A percentile compares a stretch with the other conserved stretches of the same genome.
Evolutionary conservation across 179 eudicot genomes (phyloP).

Genomic region (Silene noctiflora): DNA sequence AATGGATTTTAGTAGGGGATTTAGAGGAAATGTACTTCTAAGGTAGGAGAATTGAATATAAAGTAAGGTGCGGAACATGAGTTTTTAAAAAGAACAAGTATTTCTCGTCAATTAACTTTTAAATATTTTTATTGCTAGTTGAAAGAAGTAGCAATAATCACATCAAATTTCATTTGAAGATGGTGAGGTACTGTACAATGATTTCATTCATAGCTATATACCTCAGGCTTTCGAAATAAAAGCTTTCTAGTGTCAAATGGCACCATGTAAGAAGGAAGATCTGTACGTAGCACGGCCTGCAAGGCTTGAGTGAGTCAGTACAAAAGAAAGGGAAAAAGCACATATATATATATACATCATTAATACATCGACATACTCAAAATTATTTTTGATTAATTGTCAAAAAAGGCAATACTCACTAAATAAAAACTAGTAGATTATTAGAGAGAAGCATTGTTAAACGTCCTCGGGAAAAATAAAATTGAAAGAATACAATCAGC

Average conservation of each 20-base stretch:
- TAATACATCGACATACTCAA: not conserved
- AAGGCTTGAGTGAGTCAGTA: constrained; percentile 13
- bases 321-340: not conserved
- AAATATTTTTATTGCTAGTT: too few relatives aligned
- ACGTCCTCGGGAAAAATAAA: not conserved
- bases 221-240: constrained; percentile 71
- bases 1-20: not conserved
- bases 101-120: too few relatives aligned
- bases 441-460: not conserved
- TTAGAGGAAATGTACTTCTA: not conserved
- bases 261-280: constrained; percentile 89
- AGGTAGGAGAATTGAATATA: not conserved
- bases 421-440: not conserved
- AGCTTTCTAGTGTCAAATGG: constrained; percentile 68
- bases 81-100: not conserved
- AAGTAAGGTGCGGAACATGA: not conserved
- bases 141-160: not conserved
- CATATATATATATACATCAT: too few relatives aligned
- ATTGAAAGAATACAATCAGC: not conserved
- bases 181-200: not conserved
- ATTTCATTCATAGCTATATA: constrained; percentile 23
- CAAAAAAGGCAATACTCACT: too few relatives aligned
- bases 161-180: not conserved
- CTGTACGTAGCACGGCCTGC: constrained; percentile 84
- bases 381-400: too few relatives aligned